Evolutionary conservation across 2,329 filamentous ascomycete genomes (phyloP), one percentile per base, ranked within the genome.

Genomic region (Diaporthe australafricana): DNA sequence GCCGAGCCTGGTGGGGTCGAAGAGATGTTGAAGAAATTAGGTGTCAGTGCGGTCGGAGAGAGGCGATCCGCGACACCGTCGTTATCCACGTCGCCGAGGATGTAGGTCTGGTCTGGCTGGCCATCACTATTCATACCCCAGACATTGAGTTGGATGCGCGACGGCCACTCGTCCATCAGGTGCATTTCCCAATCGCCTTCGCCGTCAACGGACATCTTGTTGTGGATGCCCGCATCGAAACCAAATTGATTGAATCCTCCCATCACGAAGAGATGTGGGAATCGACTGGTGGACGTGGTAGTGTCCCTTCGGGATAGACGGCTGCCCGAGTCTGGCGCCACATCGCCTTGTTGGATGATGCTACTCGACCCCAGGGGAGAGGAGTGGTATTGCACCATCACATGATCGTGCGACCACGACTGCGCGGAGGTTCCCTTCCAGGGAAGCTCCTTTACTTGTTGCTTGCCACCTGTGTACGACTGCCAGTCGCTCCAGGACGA

Each of bases 71-170:
- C 80, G 7, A 92, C 83, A 3, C 83, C 84, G 77, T 92, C 90
- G 30, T 83, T 83, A 76, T 92, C 88, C n/a, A 90, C 85, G 77
- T 92, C 90, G 22, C 90, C 90, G 73, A 86, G 87, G 2, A 91
- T 86, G 69, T 84, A 86, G 11, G 86, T 86, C 71, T 89, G 84
- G 78, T 92, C 90, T 0, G 90, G 90, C 75, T 87, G 81, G 22
- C 89, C 89, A 78, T 91, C 87, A 0, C 87, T 86, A 76, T 92
- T 90, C 77, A 91, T 89, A 63, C 90, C 90, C 90, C 90, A 92
- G 9, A 90, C 85, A 75, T 91, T 92, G 70, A 92, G 81, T 76
- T 92, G 90, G 70, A 90, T 87, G 60, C 86, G 81, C 4, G 87
- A 86, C 9, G 90, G 90, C 87, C 89, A 92, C 76, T 92, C 90